Conservation (phyloP, 148 eudicot genomes). For the Vaccinium vitisidaea region DNA sequence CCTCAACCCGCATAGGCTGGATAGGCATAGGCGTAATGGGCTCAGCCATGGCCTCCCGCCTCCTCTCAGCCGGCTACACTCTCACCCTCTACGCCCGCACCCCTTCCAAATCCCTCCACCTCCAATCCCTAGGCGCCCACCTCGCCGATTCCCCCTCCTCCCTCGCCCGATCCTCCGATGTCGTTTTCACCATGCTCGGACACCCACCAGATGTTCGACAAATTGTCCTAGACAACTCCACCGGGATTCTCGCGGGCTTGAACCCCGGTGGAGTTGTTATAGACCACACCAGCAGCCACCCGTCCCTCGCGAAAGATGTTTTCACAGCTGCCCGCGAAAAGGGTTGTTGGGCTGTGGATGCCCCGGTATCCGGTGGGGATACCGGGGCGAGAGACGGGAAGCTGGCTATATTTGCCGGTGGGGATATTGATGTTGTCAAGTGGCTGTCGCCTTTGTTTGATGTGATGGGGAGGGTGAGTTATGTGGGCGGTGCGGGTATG, state of each 20-base stretch:
- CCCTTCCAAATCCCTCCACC: slow-evolving; percentile 55
- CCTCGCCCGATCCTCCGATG: slow-evolving; percentile 42
- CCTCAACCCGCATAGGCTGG: slow-evolving; percentile 67
- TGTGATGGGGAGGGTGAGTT: slow-evolving; percentile 56
- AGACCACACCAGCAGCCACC: slow-evolving; percentile 73
- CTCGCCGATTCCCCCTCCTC: slow-evolving; percentile 46
- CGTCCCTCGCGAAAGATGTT: slow-evolving; percentile 47
- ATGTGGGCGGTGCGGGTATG: slow-evolving; percentile 58
- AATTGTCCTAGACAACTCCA: slow-evolving; percentile 37
- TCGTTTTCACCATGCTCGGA: slow-evolving; percentile 87
- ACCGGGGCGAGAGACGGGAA: slow-evolving; percentile 74
- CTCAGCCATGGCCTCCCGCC: slow-evolving; percentile 73
- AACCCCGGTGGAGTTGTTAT: slow-evolving; percentile 47
- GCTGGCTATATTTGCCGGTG: slow-evolving; percentile 69
- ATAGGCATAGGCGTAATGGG: slow-evolving; percentile 94
- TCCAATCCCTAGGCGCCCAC: slow-evolving; percentile 63
- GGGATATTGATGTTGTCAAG: slow-evolving; percentile 45
- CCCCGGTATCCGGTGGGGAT: slow-evolving; percentile 89
- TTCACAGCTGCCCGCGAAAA: slow-evolving; percentile 32
- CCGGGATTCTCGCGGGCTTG: slow-evolving; percentile 40
- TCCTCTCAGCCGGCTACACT: slow-evolving; percentile 72
- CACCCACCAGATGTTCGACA: slow-evolving; percentile 84
- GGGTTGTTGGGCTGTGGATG: slow-evolving; percentile 60
- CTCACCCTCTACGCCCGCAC: slow-evolving; percentile 68
- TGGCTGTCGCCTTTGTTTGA: slow-evolving; percentile 70